These are phyloP conservation scores for Trichoderma sp. DNA, from an alignment of 2,329 filamentous ascomycete genomes.

Conservation along the genomic window DNA sequence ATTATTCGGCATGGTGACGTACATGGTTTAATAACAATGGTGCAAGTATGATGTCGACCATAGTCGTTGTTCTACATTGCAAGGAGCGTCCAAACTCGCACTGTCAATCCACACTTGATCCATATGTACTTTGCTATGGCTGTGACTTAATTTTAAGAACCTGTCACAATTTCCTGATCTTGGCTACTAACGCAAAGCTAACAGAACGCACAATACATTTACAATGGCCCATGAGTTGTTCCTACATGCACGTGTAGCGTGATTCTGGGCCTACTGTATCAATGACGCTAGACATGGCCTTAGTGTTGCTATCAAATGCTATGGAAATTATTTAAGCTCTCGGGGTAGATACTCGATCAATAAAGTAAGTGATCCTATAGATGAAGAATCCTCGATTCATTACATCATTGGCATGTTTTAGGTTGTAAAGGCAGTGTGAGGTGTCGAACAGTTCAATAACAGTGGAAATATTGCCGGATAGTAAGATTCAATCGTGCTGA, in stretches of 20 bases:
- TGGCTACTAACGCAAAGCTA: background rate
- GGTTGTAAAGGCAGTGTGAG: background rate
- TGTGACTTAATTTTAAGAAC: background rate
- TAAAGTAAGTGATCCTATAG: background rate
- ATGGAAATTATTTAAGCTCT: background rate
- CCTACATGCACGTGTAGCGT: background rate
- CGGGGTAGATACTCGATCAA: background rate
- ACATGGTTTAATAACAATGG: background rate
- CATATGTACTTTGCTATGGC: background rate
- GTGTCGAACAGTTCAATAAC: background rate
- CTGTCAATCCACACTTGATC: background rate
- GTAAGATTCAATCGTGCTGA: background rate
- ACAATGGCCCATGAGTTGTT: background rate
- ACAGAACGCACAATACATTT: fast-evolving
- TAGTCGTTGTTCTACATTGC: background rate
- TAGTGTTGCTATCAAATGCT: background rate
- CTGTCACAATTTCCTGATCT: background rate
- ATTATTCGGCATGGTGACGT: background rate
- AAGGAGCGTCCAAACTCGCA: background rate
- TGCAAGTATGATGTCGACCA: background rate
- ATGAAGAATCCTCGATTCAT: background rate
- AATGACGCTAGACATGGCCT: background rate
- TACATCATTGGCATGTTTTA: background rate
- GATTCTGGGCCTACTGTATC: background rate
- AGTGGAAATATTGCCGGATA: background rate